Base-by-base conservation (phyloP, 768 basidiomycete genomes). In the Rhodosporidiobolus odoratus region DNA sequence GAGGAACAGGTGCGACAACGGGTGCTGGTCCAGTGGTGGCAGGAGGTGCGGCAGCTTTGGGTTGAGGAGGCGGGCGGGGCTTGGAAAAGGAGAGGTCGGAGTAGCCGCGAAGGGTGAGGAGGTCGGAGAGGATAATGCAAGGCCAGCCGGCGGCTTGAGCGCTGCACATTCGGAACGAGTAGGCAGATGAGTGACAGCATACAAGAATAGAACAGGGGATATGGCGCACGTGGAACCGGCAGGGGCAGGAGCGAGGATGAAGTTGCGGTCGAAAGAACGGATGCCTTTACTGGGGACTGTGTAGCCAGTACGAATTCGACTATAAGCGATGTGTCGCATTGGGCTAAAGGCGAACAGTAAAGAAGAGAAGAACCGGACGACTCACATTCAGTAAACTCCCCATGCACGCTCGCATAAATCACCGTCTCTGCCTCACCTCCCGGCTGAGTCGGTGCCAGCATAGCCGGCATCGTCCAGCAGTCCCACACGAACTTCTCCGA, bases 241-340 rank as follows among this genome's bases (percentile, higher is more conserved):
- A 34, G 86, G 80, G 4, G 93, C 88, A 47, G 89, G 89, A 8
- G 87, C 86, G 34, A 99, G 82, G 64, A 98, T 84, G 77, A 98
- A 94, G 0, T 91, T 88, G 66, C 96, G 85, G 78, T 96, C 92
- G 80, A 99, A 99, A 30, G 93, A 95, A 56, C 95, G 86, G 32
- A 92, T 81, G 17, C 92, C 93, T 63, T 86, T 85, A 15, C 86
- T 83, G 35, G 88, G 87, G 74, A 85, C 88, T 90, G 74, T 2
- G 40, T 65, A 48, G n/a, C n/a, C n/a, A 38, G 30, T 5, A 7
- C 35, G 3, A 59, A 56, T 43, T 32, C 48, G n/a, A 2, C 15
- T 9, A 50, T 9, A 50, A 27, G 6, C 23, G 27, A 30, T 30
- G 4, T 27, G n/a, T 7, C 52, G 10, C 30, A 13, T 17, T n/a